These are phyloP conservation scores for Cocos nucifera DNA, from an alignment of 176 grass and related monocot species.

Conservation along the genomic window DNA sequence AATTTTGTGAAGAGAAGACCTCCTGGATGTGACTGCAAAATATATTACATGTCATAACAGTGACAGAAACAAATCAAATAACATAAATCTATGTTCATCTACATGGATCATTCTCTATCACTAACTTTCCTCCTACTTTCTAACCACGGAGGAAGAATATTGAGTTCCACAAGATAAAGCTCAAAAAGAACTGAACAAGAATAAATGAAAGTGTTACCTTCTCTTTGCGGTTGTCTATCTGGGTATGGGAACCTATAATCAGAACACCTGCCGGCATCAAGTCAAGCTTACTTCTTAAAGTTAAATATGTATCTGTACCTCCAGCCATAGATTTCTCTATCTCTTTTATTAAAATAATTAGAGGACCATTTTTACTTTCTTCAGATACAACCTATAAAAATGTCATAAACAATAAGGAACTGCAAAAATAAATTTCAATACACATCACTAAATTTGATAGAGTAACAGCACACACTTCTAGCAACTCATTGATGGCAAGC, in stretches of 20 bases:
- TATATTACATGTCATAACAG: not conserved
- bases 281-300: conserved; percentile 80
- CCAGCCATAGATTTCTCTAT: conserved; percentile 91
- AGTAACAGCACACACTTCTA: conserved; percentile 43
- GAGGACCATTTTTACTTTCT: conserved; percentile 79
- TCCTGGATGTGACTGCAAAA: conserved; percentile 74
- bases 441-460: no score
- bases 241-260: conserved; percentile 81
- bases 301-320: conserved; percentile 60
- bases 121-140: no score
- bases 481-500: conserved; percentile 69
- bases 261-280: conserved; percentile 73
- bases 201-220: conserved; percentile 46
- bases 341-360: conserved; percentile 90
- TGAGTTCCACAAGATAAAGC: not conserved
- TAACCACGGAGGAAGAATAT: not conserved
- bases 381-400: conserved; percentile 72
- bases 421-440: not conserved
- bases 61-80: not conserved
- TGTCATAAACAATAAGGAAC: conserved; percentile 11
- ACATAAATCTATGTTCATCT: not conserved
- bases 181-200: not conserved
- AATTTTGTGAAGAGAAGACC: conserved; percentile 98
- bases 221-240: conserved; percentile 94
- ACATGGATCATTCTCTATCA: no score